phyloP scores from a whole-genome alignment of 805 yeast genomes.

The Metschnikowia arizonensis region DNA sequence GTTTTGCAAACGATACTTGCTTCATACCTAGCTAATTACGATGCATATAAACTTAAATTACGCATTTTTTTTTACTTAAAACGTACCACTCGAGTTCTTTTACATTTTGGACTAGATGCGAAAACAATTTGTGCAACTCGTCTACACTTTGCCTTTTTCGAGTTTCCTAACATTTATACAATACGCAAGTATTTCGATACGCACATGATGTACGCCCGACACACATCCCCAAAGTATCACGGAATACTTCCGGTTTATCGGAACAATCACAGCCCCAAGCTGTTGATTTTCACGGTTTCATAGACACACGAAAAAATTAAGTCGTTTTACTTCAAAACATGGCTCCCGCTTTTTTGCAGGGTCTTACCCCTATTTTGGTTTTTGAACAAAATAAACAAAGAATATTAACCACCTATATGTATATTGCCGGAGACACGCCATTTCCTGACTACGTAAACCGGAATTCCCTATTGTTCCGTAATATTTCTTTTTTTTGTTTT shows the following conservation, averaged over 20 bases:
- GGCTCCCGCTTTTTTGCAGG: too few relatives aligned
- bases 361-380: neutral
- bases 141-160: too few relatives aligned
- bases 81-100: too few relatives aligned
- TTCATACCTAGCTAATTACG: neutral
- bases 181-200: too few relatives aligned
- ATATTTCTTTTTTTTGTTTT: neutral
- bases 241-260: neutral
- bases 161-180: too few relatives aligned
- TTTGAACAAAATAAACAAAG: neutral
- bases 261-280: neutral
- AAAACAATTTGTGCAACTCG: too few relatives aligned
- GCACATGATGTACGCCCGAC: too few relatives aligned
- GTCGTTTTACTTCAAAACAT: too few relatives aligned
- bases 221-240: neutral
- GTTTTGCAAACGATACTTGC: neutral
- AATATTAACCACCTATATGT: neutral
- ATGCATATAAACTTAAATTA: neutral
- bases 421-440: too few relatives aligned
- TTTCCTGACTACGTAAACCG: neutral
- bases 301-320: too few relatives aligned
- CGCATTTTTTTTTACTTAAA: too few relatives aligned
- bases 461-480: neutral
- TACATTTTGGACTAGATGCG: too few relatives aligned
- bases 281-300: neutral